Percentiles rank a stretch among this genome's conserved stretches.
These are phyloP conservation scores for Rhinocladiella mackenziei DNA, from an alignment of 2,329 filamentous ascomycete genomes.

Conservation along the genomic window DNA sequence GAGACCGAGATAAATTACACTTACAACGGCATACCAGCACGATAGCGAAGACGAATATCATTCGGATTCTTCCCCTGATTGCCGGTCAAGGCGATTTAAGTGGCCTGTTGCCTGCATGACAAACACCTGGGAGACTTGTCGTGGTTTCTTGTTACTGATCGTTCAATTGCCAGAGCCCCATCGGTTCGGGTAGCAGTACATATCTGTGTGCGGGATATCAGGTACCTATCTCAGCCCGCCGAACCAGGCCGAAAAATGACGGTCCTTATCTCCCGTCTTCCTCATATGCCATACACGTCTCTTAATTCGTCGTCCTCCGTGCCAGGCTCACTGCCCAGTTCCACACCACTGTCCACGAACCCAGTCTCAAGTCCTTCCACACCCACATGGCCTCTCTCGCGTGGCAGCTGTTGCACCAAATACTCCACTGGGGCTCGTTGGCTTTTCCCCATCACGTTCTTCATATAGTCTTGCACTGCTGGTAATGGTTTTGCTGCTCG, in stretches of 20 bases:
- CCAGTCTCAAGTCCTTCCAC: conserved; percentile 13
- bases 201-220: neutral
- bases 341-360: conserved; percentile 30
- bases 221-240: conserved; percentile 3
- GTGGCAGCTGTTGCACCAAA: conserved; percentile 54
- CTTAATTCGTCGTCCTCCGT: conserved; percentile 30
- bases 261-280: neutral
- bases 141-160: too few species aligned
- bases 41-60: too few species aligned
- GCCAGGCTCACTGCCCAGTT: conserved; percentile 23
- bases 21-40: too few species aligned
- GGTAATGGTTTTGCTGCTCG: conserved; percentile 54
- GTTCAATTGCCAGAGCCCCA: too few species aligned
- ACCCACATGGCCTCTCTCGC: conserved; percentile 31
- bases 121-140: too few species aligned
- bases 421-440: conserved; percentile 53
- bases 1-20: too few species aligned
- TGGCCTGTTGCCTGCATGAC: too few species aligned
- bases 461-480: conserved; percentile 54
- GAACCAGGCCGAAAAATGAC: conserved; percentile 1
- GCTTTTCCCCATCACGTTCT: conserved; percentile 54
- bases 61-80: too few species aligned
- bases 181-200: conserved; percentile 11
- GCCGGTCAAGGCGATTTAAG: too few species aligned
- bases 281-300: conserved; percentile 25